Base-by-base conservation (phyloP, 768 basidiomycete species). In the Russula dissimulans region DNA sequence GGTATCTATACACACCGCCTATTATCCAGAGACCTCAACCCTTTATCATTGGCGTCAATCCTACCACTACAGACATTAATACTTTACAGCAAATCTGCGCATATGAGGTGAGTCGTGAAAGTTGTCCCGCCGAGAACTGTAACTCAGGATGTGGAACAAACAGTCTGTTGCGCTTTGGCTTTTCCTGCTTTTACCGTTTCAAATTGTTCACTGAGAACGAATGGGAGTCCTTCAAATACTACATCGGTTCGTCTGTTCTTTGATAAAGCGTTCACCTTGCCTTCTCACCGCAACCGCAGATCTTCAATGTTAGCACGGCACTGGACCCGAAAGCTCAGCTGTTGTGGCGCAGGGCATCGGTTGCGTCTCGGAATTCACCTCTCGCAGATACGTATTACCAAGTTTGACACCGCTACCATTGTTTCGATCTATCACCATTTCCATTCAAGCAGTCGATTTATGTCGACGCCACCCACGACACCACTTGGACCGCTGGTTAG, bases 141-240 rank as follows among this genome's bases (percentile, higher is more conserved):
- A 9, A 29, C 6, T 56, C 47, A n/a, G n/a, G n/a, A 31, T 26
- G 34, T 9, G 34, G 34, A 36, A 39, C 15, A 3, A 39, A 5
- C 47, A 78, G 76, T 77, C 79, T 14, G 80, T 80, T 34, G 74
- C 78, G 2, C 72, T n/a, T 80, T n/a, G 78, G 78, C 0, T 79
- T 74, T 65, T 79, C 78, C 11, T 65, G 69, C 17, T 82, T 80
- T 71, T 82, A 79, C n/a, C n/a, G n/a, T n/a, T n/a, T n/a, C 63
- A 70, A 71, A 7, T 67, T 82, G 11, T 81, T 82, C 71, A 79
- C 79, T 4, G 69, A 78, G 59, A 72, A 77, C 44, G 80, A 82
- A 65, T 82, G 80, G 80, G 73, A 74, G 63, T 76, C 77, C 1
- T 81, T 75, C 60, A 75, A 78, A 54, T 80, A 81, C 64, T 69